These are phyloP conservation scores for Lathyrus tuberosus DNA, from an alignment of 306 rosid species.

Conservation along the genomic window DNA sequence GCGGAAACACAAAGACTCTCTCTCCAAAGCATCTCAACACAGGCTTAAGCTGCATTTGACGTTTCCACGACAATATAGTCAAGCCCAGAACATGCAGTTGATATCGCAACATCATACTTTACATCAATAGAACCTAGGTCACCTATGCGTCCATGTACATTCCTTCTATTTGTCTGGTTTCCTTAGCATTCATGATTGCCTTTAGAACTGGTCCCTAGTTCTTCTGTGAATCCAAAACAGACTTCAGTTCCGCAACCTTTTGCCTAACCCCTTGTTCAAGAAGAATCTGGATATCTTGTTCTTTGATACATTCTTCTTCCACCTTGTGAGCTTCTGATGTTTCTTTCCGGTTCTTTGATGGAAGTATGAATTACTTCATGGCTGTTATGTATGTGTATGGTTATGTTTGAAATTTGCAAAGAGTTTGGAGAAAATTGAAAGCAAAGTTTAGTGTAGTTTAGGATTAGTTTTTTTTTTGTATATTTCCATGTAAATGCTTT, in stretches of 20 bases:
- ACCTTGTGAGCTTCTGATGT: too few relatives aligned
- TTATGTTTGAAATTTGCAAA: too few relatives aligned
- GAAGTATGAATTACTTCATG: too few relatives aligned
- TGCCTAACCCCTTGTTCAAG: conserved; percentile 91
- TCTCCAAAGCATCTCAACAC: conserved; percentile 85
- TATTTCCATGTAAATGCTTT: too few relatives aligned
- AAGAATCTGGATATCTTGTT: conserved; percentile 82
- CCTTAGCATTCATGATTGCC: conserved; percentile 82
- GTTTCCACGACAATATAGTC: conserved; percentile 97
- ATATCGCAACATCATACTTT: conserved; percentile 86
- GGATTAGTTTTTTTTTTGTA: too few relatives aligned
- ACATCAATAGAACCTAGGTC: conserved; percentile 97
- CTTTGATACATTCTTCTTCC: conserved; percentile 64
- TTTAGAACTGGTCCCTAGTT: conserved; percentile 87
- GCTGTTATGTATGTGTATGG: too few relatives aligned
- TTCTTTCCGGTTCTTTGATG: too few relatives aligned
- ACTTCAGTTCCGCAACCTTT: conserved; percentile 91
- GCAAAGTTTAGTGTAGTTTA: too few relatives aligned
- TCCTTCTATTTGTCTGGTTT: conserved; percentile 73
- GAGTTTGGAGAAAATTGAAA: too few relatives aligned
- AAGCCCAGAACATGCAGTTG: conserved; percentile 90
- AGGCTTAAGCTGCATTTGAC: conserved; percentile 84
- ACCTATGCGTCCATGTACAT: conserved; percentile 98
- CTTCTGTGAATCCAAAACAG: conserved; percentile 83
- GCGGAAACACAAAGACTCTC: conserved; percentile 91